These are phyloP conservation scores for Globisporangium irregulare DNA, from an alignment of 352 stramenopile genomes.

Conservation along the genomic window DNA sequence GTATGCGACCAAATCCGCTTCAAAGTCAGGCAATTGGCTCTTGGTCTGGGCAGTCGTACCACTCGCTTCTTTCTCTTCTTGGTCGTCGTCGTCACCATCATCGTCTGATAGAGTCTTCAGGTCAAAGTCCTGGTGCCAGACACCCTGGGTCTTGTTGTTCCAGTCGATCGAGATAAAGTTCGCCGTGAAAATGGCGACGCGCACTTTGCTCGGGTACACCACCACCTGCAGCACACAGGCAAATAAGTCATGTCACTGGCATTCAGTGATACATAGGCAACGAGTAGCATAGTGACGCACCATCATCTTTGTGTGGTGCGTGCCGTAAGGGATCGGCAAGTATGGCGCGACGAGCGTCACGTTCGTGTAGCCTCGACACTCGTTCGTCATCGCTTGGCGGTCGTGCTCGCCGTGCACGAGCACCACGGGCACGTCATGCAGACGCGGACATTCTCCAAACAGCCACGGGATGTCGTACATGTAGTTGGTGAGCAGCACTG, in stretches of 20 bases:
- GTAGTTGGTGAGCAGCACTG: slow-evolving; percentile 79
- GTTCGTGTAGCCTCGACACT: slow-evolving; percentile 58
- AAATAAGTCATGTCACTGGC: neutral
- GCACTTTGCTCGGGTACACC: slow-evolving; percentile 57
- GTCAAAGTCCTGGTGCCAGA: slow-evolving; percentile 83
- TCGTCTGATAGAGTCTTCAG: slow-evolving; percentile 43
- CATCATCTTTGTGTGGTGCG: slow-evolving; percentile 88
- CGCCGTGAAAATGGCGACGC: slow-evolving; percentile 82
- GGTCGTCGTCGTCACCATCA: slow-evolving; percentile 25
- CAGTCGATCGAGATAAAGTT: slow-evolving; percentile 83
- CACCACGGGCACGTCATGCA: slow-evolving; percentile 62
- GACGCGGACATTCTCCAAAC: slow-evolving; percentile 52
- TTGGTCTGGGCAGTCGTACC: neutral
- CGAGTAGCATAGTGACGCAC: slow-evolving; percentile 8
- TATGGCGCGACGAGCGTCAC: slow-evolving; percentile 59
- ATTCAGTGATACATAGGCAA: neutral
- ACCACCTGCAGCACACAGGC: slow-evolving; percentile 26
- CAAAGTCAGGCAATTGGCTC: slow-evolving; percentile 37
- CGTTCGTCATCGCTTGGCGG: slow-evolving; percentile 43
- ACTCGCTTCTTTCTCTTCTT: slow-evolving; percentile 22
- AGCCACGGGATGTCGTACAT: slow-evolving; percentile 80
- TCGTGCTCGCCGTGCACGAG: slow-evolving; percentile 77
- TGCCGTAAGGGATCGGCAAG: slow-evolving; percentile 80
- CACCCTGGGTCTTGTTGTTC: slow-evolving; percentile 80
- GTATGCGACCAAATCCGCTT: slow-evolving; percentile 62